Base-by-base conservation (phyloP, 2,329 filamentous ascomycete species). In the Apiospora hydei region DNA sequence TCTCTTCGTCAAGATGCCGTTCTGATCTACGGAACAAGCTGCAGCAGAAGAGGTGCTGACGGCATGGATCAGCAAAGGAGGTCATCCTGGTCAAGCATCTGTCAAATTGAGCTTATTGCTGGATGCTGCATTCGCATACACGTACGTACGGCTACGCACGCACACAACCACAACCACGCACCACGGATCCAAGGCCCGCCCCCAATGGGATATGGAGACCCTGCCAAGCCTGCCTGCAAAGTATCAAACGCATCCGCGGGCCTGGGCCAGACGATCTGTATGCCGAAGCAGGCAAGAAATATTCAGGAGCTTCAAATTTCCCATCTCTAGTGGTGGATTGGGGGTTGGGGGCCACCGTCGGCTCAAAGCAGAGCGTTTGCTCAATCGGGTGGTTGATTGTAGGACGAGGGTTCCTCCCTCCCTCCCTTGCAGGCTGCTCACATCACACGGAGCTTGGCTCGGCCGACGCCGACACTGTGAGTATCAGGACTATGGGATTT, bases 141-240 rank as follows among this genome's bases (percentile, higher is more conserved):
- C 26, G 6, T 41, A 41, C 38, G 38, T 41, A 41, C 38, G 38
- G 6, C 10, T 43, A 43, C 41, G 41, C 41, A 43, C 41, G 14
- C 34, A 64, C 30, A 38, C 41, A 43, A 6, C 7, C 34, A 38
- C 34, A 38, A 38, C 34, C 34, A 38, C 34, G 7, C 34, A 41
- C 34, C 18, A 41, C 34, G 57, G 57, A 34, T 64, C 30, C 57
- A 64, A 64, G 57, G 57, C 57, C 57, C 57, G 57, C 34, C 30
- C 34, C 30, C 30, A 13, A 30, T 16, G 53, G 30, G 30, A 11
- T 11, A 49, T 61, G 26, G 30, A 61, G 26, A 38, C 30, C 43
- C 8, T 38, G 53, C 30, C 53, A 61, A 61, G 30, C 34, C 21
- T 18, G 30, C 18, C 18, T 38, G 30, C 30, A 61, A 38, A 38